Conservation (phyloP, 1,284 basidiomycete genomes). For the Rugosomyces carneus region DNA sequence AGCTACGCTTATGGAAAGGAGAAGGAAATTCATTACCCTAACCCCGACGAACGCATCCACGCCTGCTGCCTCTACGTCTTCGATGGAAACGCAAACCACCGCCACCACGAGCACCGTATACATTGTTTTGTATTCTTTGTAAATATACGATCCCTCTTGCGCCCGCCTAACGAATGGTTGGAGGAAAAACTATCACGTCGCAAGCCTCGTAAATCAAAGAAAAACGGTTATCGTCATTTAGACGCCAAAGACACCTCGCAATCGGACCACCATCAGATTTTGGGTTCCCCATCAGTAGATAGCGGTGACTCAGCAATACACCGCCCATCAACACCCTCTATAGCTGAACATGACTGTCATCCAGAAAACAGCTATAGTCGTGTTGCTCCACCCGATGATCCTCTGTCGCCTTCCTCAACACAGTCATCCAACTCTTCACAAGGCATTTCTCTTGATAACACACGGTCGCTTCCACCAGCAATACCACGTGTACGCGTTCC, state of each 20-base stretch:
- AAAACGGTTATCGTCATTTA: neutral
- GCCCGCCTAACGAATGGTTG: constrained; percentile 30
- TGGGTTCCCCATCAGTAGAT: neutral
- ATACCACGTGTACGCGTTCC: constrained; percentile 13
- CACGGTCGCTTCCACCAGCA: constrained; percentile 5
- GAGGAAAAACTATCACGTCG: neutral
- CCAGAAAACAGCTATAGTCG: neutral
- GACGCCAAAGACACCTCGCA: neutral
- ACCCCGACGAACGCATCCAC: constrained; percentile 39
- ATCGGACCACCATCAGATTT: neutral
- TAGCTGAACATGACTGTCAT: neutral
- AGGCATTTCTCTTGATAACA: constrained; percentile 11
- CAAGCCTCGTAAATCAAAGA: neutral
- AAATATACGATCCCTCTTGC: constrained; percentile 37
- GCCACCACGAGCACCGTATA: constrained; percentile 27
- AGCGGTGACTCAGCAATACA: neutral
- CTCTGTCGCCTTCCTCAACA: neutral
- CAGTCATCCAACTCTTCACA: constrained; percentile 13
- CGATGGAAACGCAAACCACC: constrained; percentile 27
- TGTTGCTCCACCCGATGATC: neutral
- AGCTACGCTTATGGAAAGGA: constrained; percentile 4
- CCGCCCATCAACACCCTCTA: neutral
- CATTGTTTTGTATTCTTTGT: constrained; percentile 46
- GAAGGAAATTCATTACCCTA: constrained; percentile 35
- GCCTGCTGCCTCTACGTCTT: constrained; percentile 41